These are phyloP conservation scores for barrel medic (Medicago truncatula) DNA, from an alignment of 306 rosid genomes.

Conservation along the genomic window DNA sequence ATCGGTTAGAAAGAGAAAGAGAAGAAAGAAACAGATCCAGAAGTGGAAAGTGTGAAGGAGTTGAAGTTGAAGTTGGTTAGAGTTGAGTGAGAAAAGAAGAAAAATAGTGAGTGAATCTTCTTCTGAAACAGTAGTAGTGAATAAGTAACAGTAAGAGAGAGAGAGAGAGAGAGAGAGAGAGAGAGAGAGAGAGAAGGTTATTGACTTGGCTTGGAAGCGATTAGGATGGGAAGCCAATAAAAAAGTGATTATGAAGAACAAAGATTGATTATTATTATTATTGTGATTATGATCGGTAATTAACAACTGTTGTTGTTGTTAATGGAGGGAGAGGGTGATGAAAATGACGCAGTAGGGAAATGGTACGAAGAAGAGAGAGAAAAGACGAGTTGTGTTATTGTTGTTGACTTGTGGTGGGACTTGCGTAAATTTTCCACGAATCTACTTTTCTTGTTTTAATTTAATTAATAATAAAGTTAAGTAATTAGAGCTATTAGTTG, in stretches of 20 bases:
- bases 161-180: constrained; percentile 30
- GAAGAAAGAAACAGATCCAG: constrained; percentile 62
- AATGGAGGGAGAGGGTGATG: background rate
- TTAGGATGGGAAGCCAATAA: constrained; percentile 60
- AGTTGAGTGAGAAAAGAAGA: constrained; percentile 32
- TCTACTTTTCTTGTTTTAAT: background rate
- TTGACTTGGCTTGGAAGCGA: constrained; percentile 83
- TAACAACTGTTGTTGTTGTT: background rate
- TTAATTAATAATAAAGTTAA: background rate
- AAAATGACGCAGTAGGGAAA: background rate
- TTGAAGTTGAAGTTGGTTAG: constrained; percentile 24
- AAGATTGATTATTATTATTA: constrained; percentile 27
- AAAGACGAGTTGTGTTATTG: background rate
- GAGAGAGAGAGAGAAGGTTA: constrained; percentile 33
- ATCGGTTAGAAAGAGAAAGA: constrained; percentile 54
- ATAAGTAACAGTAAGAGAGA: background rate
- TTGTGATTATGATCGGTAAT: background rate
- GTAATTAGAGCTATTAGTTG: background rate
- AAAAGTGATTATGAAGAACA: constrained; percentile 59
- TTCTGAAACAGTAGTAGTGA: background rate
- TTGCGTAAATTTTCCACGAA: background rate
- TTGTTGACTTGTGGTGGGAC: constrained; percentile 22
- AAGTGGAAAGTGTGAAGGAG: constrained; percentile 37
- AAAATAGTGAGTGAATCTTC: constrained; percentile 30
- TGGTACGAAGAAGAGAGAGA: constrained; percentile 1